Percentiles rank a stretch among this genome's conserved stretches.
phyloP scores from a whole-genome alignment of 345 rosid species.

The Syzygium oleosum region DNA sequence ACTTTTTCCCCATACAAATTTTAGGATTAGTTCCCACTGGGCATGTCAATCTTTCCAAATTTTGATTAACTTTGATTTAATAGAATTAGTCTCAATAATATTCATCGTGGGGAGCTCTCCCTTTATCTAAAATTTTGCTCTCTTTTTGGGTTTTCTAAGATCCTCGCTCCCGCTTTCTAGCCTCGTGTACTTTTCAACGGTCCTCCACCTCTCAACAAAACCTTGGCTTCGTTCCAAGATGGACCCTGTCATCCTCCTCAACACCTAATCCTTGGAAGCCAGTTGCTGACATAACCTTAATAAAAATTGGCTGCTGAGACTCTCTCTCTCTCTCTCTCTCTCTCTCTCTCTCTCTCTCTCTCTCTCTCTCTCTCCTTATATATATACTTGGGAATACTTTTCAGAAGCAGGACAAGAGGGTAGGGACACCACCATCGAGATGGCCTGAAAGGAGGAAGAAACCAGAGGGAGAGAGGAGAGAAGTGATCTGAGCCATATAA shows the following conservation, averaged over 20 bases:
- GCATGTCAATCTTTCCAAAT: not conserved
- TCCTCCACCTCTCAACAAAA: not conserved
- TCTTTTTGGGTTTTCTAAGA: not conserved
- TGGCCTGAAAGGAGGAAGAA: not conserved
- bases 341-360: too few species aligned
- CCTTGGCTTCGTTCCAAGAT: not conserved
- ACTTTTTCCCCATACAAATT: not conserved
- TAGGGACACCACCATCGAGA: not conserved
- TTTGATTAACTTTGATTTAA: not conserved
- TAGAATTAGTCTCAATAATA: not conserved
- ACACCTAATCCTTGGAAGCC: not conserved
- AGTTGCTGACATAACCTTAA: not conserved
- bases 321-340: not conserved
- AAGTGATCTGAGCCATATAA: not conserved
- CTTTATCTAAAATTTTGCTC: accelerated
- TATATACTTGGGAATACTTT: not conserved
- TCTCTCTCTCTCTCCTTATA: not conserved
- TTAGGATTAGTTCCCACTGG: too few species aligned
- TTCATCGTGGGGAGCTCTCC: not conserved
- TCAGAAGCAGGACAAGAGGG: not conserved
- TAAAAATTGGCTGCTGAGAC: not conserved
- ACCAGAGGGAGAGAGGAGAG: not conserved
- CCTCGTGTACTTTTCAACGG: not conserved
- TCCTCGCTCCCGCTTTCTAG: not conserved
- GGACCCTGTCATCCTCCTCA: not conserved